phyloP scores from a whole-genome alignment of 306 rosid genomes.

The Lathyrus sativus region DNA sequence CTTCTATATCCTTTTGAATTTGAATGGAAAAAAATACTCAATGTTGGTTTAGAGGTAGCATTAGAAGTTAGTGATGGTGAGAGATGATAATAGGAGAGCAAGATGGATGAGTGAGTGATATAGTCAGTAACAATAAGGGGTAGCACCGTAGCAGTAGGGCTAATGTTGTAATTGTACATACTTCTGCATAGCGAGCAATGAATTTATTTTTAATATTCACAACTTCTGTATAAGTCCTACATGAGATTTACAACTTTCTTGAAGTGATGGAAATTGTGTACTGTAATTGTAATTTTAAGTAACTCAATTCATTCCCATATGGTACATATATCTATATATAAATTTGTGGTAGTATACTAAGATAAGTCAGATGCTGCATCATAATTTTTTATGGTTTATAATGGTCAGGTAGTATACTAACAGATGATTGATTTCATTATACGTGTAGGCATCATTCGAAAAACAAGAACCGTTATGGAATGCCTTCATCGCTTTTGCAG shows the following conservation, averaged over 20 bases:
- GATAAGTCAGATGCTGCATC: slow-evolving; percentile 14
- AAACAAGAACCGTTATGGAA: slow-evolving; percentile 84
- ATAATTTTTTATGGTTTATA: slow-evolving; percentile 19
- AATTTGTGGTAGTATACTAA: no score
- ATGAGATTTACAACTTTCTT: no score
- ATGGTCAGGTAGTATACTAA: background rate
- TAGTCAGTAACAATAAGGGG: no score
- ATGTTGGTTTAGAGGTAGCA: background rate
- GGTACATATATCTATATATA: no score
- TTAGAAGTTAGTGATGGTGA: slow-evolving; percentile 5
- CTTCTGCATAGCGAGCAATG: background rate
- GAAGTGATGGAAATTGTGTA: background rate
- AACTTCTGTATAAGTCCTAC: no score
- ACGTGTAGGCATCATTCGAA: slow-evolving; percentile 74
- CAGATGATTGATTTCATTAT: slow-evolving; percentile 16
- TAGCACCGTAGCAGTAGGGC: background rate
- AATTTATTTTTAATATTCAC: background rate
- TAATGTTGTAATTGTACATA: background rate
- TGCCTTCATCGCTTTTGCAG: slow-evolving; percentile 91
- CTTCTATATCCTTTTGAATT: background rate
- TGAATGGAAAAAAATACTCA: background rate
- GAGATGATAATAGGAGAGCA: background rate
- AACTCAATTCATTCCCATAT: no score
- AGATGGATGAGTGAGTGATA: background rate
- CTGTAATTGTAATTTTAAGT: no score